Evolutionary conservation across 495 filamentous ascomycete species (phyloP).

Genomic region (Penicillium steckii): DNA sequence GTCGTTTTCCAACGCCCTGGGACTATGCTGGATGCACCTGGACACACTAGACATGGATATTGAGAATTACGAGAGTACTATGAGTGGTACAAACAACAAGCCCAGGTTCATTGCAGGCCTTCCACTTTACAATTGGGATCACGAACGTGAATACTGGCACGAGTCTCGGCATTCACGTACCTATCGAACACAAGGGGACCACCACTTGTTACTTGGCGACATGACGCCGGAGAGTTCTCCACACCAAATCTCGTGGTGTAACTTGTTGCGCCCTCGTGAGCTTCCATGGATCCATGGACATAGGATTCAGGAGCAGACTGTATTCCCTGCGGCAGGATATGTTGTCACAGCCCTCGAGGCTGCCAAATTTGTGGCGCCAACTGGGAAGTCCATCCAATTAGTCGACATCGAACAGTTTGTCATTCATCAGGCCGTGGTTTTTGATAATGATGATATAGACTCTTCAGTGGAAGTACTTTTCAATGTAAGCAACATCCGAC

Average conservation of each 20-base stretch:
- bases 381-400: background rate
- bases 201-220: background rate
- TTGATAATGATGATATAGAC: too few relatives aligned
- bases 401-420: background rate
- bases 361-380: background rate
- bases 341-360: background rate
- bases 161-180: background rate
- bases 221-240: background rate
- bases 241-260: background rate
- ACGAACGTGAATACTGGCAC: background rate
- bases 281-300: background rate
- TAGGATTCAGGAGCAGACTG: background rate
- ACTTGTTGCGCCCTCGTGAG: background rate
- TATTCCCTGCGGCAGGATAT: background rate
- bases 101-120: background rate
- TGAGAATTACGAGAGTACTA: background rate
- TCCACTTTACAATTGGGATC: background rate
- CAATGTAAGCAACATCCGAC: slow-evolving; percentile 20
- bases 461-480: slow-evolving; percentile 46
- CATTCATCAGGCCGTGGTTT: background rate
- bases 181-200: background rate
- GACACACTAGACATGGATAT: background rate
- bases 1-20: background rate
- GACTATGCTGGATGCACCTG: background rate
- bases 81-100: background rate